phyloP scores from a whole-genome alignment of 2,329 filamentous ascomycete species.

The Colletotrichum tofieldiae region DNA sequence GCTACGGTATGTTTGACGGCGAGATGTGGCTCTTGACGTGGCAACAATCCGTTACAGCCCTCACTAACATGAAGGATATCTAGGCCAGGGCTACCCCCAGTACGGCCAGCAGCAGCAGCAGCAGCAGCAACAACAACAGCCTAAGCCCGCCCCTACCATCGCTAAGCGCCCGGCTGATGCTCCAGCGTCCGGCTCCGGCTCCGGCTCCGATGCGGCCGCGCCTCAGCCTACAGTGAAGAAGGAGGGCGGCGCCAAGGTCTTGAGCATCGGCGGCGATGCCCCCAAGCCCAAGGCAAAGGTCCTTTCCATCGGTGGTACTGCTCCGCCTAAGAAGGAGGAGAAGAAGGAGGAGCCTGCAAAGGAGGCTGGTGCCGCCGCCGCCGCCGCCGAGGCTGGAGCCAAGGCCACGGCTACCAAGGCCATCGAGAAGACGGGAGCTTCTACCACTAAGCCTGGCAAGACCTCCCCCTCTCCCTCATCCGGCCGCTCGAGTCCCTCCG shows the following conservation, averaged over 20 bases:
- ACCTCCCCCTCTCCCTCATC: constrained; percentile 87
- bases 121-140: constrained; percentile 62
- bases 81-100: constrained; percentile 61
- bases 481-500: constrained; percentile 86
- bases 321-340: constrained; percentile 58
- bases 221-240: constrained; percentile 69
- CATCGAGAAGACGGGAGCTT: constrained; percentile 88
- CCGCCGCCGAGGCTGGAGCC: constrained; percentile 76
- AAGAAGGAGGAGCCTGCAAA: constrained; percentile 68
- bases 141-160: constrained; percentile 70
- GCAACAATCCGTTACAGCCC: not conserved
- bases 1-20: constrained; percentile 52
- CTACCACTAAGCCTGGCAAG: constrained; percentile 72
- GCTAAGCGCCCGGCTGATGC: constrained; percentile 72
- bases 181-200: constrained; percentile 52
- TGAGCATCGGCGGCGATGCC: constrained; percentile 74
- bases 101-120: constrained; percentile 66
- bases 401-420: constrained; percentile 92
- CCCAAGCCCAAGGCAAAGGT: constrained; percentile 69
- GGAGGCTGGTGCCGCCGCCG: constrained; percentile 49
- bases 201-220: constrained; percentile 58
- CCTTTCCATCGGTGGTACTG: constrained; percentile 58
- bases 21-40: not conserved
- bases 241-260: constrained; percentile 74
- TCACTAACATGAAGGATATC: not conserved